phyloP scores from a whole-genome alignment of 176 grass and related monocot genomes.

The Aegilops speltoides region DNA sequence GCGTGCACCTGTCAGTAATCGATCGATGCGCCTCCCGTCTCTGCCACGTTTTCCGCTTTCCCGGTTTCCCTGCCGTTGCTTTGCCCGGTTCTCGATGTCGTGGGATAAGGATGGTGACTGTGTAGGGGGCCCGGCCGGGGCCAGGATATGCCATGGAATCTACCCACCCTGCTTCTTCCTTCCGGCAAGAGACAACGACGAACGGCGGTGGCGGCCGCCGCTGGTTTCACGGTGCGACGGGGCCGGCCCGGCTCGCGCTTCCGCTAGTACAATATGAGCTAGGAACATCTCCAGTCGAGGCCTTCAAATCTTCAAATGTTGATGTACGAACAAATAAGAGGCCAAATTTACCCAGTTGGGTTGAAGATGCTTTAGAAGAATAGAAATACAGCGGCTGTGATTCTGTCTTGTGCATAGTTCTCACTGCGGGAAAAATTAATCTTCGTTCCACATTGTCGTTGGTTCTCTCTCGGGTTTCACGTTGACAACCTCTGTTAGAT shows the following conservation, averaged over 20 bases:
- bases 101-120: constrained; percentile 23
- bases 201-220: background rate
- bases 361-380: too few species aligned
- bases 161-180: too few species aligned
- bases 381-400: too few species aligned
- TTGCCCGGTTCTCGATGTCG: background rate
- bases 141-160: background rate
- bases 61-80: background rate
- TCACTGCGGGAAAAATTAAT: background rate
- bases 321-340: too few species aligned
- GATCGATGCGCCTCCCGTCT: background rate
- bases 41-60: background rate
- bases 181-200: background rate
- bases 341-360: too few species aligned
- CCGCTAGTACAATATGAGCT: too few species aligned
- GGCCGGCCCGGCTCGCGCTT: too few species aligned
- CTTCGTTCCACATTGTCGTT: background rate
- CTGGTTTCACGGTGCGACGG: too few species aligned
- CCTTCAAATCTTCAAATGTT: too few species aligned
- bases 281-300: too few species aligned
- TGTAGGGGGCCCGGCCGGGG: background rate
- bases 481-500: background rate
- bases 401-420: too few species aligned
- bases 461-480: background rate
- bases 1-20: background rate